Evolutionary conservation across 192 early-diverging fungal genomes (phyloP).

Genomic region (Backusella parvicylindrica): DNA sequence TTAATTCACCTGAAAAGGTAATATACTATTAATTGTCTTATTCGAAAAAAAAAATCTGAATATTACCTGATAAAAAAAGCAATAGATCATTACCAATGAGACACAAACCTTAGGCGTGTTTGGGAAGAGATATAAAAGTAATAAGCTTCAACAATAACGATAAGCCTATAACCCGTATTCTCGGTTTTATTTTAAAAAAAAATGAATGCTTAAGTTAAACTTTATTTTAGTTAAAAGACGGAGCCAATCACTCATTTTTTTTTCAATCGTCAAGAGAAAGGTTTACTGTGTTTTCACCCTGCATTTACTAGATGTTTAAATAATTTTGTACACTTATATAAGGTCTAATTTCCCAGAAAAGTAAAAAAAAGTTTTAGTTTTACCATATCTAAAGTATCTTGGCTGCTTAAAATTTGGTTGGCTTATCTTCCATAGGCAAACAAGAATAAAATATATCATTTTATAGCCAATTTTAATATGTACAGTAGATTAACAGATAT

Average conservation of each 20-base stretch:
- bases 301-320: too few relatives aligned
- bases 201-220: too few relatives aligned
- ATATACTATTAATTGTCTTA: background rate
- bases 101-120: background rate
- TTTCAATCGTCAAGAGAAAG: too few relatives aligned
- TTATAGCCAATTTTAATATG: constrained; percentile 1
- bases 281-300: too few relatives aligned
- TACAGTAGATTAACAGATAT: background rate
- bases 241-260: too few relatives aligned
- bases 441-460: background rate
- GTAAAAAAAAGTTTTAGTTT: too few relatives aligned
- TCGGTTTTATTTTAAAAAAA: background rate
- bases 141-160: background rate
- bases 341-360: too few relatives aligned
- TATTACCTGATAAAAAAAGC: background rate
- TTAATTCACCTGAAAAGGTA: background rate
- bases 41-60: background rate
- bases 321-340: too few relatives aligned
- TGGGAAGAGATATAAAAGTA: background rate
- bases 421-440: too few relatives aligned
- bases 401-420: too few relatives aligned
- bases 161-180: background rate
- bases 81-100: background rate
- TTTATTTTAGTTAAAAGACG: too few relatives aligned
- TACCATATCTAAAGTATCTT: too few relatives aligned